Evolutionary conservation across 805 yeast genomes (phyloP), one percentile per base, ranked within the genome.

Genomic region (Hanseniaspora taiwanica): DNA sequence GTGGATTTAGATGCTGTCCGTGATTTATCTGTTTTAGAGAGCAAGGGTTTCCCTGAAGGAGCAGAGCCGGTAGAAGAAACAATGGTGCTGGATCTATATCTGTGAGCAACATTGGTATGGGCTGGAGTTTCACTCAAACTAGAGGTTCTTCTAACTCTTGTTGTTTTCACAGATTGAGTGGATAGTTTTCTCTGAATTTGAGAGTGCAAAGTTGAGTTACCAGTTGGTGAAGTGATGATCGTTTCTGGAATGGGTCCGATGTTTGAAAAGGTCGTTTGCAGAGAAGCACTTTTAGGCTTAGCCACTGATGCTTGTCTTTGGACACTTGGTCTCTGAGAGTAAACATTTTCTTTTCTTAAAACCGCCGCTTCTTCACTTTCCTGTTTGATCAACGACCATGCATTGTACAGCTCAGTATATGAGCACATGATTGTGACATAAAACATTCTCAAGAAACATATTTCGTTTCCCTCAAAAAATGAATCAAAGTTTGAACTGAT

Each of bases 381-480:
- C 20, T 32, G 40, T 16, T 35, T 41, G 9, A 41, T 49, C 29
- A 52, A 55, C 40, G 59, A 64, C 66, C 77, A 78, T 0, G 86
- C 81, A 54, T 81, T 81, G 48, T 66, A 68, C 38, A 81, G 60
- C 54, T 81, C 91, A 41, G 71, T 69, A 45, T 80, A 71, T 1
- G 82, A 69, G 25, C 82, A 79, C 50, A 70, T 71, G 7, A 77
- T 49, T 5, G 78, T 69, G 55, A 80, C 60, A 44, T 76, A 69
- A 35, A 80, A 65, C 68, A 78, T 69, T 45, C 89, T 61, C 9
- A 79, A 65, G 50, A 76, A 78, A 45, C 81, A 71, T 13, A 77
- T 65, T 53, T 81, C 87, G 31, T 74, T 69, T 34, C 67, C 70
- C 29, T 64, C 66, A n/a, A 75, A 69, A 48, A 78, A 70, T 0